These are phyloP conservation scores for Lanmaoa pseudosensibilis DNA, from an alignment of 768 basidiomycete species.

Conservation along the genomic window DNA sequence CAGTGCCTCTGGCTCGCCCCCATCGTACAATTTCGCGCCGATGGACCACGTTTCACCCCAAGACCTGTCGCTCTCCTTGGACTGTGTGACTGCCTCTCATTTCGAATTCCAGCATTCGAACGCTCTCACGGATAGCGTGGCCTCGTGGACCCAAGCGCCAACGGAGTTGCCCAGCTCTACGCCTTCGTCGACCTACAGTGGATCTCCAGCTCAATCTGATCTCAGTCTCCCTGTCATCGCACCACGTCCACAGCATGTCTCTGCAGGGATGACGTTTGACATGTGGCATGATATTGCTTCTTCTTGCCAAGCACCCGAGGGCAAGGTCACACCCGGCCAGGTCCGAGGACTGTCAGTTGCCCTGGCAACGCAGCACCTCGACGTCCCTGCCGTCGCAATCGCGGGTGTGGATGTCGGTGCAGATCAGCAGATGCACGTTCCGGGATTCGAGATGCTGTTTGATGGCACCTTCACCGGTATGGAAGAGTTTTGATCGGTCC, in stretches of 20 bases:
- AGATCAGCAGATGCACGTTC: conserved; percentile 2
- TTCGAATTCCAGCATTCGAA: conserved; percentile 8
- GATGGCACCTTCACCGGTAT: conserved; percentile 10
- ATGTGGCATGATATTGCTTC: conserved; percentile 18
- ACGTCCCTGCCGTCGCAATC: background rate
- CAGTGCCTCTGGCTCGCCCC: conserved; percentile 6
- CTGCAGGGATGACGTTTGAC: conserved; percentile 10
- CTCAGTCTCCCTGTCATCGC: conserved; percentile 28
- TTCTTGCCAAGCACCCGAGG: background rate
- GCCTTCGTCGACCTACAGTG: conserved; percentile 45
- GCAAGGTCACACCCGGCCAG: background rate
- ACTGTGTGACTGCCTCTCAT: conserved; percentile 7
- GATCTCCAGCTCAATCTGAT: conserved; percentile 39
- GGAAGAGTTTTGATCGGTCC: conserved; percentile 9
- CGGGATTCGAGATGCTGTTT: conserved; percentile 20
- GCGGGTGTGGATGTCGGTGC: conserved; percentile 7
- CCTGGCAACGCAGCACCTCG: conserved; percentile 5
- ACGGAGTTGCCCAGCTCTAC: conserved; percentile 27
- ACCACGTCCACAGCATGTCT: conserved; percentile 26
- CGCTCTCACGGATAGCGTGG: background rate
- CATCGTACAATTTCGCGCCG: conserved; percentile 20
- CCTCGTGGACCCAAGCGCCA: conserved; percentile 15
- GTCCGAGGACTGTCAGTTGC: background rate
- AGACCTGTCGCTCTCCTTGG: conserved; percentile 14
- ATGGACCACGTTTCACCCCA: conserved; percentile 30